Evolutionary conservation across 1,139 yeast genomes (phyloP), one percentile per base, ranked within the genome.

Genomic region (Candida sojae): DNA sequence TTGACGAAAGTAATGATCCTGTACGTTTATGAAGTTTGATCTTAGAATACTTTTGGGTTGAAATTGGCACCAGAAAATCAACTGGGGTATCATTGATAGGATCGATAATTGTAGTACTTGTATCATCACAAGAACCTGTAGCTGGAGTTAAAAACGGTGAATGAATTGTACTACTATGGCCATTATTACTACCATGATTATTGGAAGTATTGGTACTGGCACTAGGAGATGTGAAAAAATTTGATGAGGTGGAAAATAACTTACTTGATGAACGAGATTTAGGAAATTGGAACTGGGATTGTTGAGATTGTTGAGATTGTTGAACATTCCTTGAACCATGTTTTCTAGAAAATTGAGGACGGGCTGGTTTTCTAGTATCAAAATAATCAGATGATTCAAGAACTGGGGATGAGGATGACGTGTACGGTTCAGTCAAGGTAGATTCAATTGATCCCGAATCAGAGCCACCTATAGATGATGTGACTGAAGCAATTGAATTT

Each of bases 21-120:
- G 66, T 58, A 11, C 49, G 43, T 29, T 38, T 34, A 38, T 44
- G 46, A n/a, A 44, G 25, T 12, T 30, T 26, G 4, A 25, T 23
- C 21, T 30, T 39, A 3, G 33, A 28, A 28, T 28, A 39, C 25
- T 9, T n/a, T 13, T 13, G 17, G 13, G 32, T 39, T n/a, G 33
- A 39, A n/a, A 31, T 42, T 8, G 73, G 70, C 25, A 70, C 67
- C 3, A 67, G 56, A 47, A 71, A 71, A 50, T 74, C 79, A 43
- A 71, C 75, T 10, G 78, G 77, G 9, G 75, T 57, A 49, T 73
- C 79, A 53, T 71, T 71, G 45, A 72, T 71, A 4, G 76, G 73
- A 54, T 73, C 76, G 43, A 69, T 61, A 26, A 70, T 58, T 10
- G 68, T 60, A 62, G 50, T 4, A 54, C 26, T 35, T 10, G 32